Conservation (phyloP, 176 grass and related monocot species). For the Zea luxurians region DNA sequence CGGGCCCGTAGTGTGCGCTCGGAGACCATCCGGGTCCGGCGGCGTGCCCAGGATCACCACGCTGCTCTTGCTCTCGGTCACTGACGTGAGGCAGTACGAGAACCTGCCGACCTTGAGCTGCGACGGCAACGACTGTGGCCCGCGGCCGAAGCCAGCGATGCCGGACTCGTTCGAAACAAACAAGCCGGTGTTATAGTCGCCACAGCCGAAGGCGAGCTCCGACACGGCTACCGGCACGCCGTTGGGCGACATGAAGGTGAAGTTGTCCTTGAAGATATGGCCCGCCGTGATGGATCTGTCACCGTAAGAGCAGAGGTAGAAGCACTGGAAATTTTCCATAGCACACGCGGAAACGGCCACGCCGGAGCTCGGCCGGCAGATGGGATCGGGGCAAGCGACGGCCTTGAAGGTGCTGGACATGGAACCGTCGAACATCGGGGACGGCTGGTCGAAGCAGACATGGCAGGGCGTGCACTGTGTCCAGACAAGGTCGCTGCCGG, state of each 20-base stretch:
- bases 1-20: background rate
- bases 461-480: conserved; percentile 63
- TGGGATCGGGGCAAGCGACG: conserved; percentile 33
- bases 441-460: conserved; percentile 52
- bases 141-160: conserved; percentile 63
- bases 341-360: background rate
- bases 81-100: conserved; percentile 62
- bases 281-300: conserved; percentile 44
- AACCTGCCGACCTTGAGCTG: conserved; percentile 62
- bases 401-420: conserved; percentile 24
- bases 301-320: conserved; percentile 43
- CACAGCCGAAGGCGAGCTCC: conserved; percentile 53
- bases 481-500: conserved; percentile 79
- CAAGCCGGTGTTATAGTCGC: conserved; percentile 24
- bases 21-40: conserved; percentile 25
- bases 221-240: background rate
- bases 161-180: conserved; percentile 38
- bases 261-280: conserved; percentile 46
- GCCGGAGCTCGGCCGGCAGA: background rate
- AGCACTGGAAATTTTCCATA: background rate
- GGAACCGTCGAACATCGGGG: conserved; percentile 28
- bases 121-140: conserved; percentile 54
- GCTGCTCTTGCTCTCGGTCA: conserved; percentile 33
- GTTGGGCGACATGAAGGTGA: conserved; percentile 34
- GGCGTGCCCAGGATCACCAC: conserved; percentile 49